These are phyloP conservation scores for Immersiella caudata DNA, from an alignment of 495 filamentous ascomycete species.

Conservation along the genomic window DNA sequence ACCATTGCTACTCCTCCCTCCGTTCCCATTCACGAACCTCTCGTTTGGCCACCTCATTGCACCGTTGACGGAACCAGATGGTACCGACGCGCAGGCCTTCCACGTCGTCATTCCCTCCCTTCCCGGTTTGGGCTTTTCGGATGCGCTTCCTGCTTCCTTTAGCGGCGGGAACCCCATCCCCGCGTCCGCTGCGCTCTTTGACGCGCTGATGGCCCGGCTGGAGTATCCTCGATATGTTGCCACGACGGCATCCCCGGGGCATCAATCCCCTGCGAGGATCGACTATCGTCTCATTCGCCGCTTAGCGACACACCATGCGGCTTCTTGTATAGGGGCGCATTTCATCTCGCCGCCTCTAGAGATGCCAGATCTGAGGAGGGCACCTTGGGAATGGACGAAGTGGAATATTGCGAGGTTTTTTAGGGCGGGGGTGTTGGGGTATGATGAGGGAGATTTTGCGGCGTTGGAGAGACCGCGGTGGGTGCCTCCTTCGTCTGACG, in stretches of 20 bases:
- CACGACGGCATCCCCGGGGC: slow-evolving; percentile 40
- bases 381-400: slow-evolving; percentile 46
- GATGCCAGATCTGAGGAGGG: slow-evolving; percentile 35
- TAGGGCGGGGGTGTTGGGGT: slow-evolving; percentile 44
- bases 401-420: slow-evolving; percentile 48
- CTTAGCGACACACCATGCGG: slow-evolving; percentile 54
- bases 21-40: slow-evolving; percentile 72
- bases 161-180: slow-evolving; percentile 57
- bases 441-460: slow-evolving; percentile 42
- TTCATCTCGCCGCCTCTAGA: slow-evolving; percentile 54
- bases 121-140: slow-evolving; percentile 73
- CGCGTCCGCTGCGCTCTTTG: slow-evolving; percentile 59
- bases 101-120: slow-evolving; percentile 71
- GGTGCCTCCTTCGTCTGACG: not conserved
- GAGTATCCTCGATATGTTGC: slow-evolving; percentile 68
- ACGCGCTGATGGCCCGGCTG: slow-evolving; percentile 68
- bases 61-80: slow-evolving; percentile 52
- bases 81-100: slow-evolving; percentile 57
- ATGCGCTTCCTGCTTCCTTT: slow-evolving; percentile 46
- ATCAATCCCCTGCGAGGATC: slow-evolving; percentile 43
- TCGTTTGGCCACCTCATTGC: slow-evolving; percentile 66
- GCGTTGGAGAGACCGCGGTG: slow-evolving; percentile 1
- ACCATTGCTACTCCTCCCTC: slow-evolving; percentile 65
- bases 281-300: slow-evolving; percentile 62
- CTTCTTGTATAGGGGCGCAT: slow-evolving; percentile 64